These are phyloP conservation scores for Fonsecaea erecta DNA, from an alignment of 2,329 filamentous ascomycete genomes.

Conservation along the genomic window DNA sequence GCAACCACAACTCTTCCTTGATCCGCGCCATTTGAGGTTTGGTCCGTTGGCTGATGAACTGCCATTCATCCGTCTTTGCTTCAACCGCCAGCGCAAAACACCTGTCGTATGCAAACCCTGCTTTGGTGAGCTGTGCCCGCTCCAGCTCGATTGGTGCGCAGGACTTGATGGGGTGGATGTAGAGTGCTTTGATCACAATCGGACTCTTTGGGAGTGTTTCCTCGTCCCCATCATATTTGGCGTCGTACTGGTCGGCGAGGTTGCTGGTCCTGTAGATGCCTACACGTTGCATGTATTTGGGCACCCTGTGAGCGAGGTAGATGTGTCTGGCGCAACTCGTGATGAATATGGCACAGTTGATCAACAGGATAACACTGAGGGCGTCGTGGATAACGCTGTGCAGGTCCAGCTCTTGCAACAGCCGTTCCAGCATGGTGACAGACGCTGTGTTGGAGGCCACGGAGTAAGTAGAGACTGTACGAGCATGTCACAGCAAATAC, in stretches of 20 bases:
- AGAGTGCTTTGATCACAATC: slow-evolving; percentile 32
- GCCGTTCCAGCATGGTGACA: background rate
- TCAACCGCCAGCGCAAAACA: slow-evolving; percentile 36
- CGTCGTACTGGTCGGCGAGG: background rate
- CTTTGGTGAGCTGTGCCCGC: slow-evolving; percentile 35
- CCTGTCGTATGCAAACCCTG: slow-evolving; percentile 36
- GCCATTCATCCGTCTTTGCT: slow-evolving; percentile 24
- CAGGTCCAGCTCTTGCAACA: background rate
- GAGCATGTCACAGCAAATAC: background rate
- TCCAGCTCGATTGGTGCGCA: slow-evolving; percentile 35
- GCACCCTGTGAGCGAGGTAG: background rate
- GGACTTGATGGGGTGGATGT: slow-evolving; percentile 38
- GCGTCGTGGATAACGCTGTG: background rate
- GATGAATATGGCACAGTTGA: background rate
- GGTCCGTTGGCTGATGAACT: slow-evolving; percentile 39
- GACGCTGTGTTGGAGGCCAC: background rate
- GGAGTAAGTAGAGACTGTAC: background rate
- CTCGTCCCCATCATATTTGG: background rate
- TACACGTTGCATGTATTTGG: background rate
- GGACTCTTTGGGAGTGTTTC: background rate
- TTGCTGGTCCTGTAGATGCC: background rate
- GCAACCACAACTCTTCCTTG: slow-evolving; percentile 35
- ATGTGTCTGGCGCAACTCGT: background rate
- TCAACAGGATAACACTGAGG: background rate
- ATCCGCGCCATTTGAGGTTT: slow-evolving; percentile 37